phyloP scores from a whole-genome alignment of 2,329 filamentous ascomycete species.

The Aspergillus pseudoterreus region DNA sequence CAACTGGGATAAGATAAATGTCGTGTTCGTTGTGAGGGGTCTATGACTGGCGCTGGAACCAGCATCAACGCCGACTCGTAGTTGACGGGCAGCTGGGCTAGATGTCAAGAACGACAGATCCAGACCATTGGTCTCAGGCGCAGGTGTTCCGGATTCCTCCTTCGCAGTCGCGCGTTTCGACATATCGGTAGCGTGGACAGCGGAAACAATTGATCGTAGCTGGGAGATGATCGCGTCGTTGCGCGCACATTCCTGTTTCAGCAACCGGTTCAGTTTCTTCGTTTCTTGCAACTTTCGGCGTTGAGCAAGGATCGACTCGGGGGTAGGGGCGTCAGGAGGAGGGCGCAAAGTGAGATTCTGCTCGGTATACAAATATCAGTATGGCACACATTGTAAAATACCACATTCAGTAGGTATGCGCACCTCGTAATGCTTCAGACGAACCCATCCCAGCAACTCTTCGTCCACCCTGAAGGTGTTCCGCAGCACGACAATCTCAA shows the following conservation, averaged over 20 bases:
- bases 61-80: slow-evolving; percentile 42
- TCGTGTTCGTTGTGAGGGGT: slow-evolving; percentile 46
- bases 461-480: slow-evolving; percentile 75
- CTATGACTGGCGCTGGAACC: slow-evolving; percentile 34
- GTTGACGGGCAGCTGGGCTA: slow-evolving; percentile 42
- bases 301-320: slow-evolving; percentile 67
- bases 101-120: slow-evolving; percentile 57
- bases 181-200: slow-evolving; percentile 14
- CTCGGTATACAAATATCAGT: not conserved
- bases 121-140: slow-evolving; percentile 19
- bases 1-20: slow-evolving; percentile 77
- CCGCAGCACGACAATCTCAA: slow-evolving; percentile 84
- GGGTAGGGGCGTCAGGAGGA: slow-evolving; percentile 48
- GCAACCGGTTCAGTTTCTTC: slow-evolving; percentile 66
- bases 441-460: slow-evolving; percentile 72
- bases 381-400: not conserved
- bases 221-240: slow-evolving; percentile 69
- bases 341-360: slow-evolving; percentile 37
- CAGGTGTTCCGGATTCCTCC: slow-evolving; percentile 10
- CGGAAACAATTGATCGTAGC: slow-evolving; percentile 57
- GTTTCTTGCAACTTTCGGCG: slow-evolving; percentile 73
- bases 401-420: slow-evolving; percentile 2
- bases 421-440: slow-evolving; percentile 80
- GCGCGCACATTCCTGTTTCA: slow-evolving; percentile 65
- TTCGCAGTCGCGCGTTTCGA: slow-evolving; percentile 14